Evolutionary conservation across 169 alveolate species (phyloP), one percentile per base, ranked within the genome.

Genomic region (Plasmodium chabaudi): DNA sequence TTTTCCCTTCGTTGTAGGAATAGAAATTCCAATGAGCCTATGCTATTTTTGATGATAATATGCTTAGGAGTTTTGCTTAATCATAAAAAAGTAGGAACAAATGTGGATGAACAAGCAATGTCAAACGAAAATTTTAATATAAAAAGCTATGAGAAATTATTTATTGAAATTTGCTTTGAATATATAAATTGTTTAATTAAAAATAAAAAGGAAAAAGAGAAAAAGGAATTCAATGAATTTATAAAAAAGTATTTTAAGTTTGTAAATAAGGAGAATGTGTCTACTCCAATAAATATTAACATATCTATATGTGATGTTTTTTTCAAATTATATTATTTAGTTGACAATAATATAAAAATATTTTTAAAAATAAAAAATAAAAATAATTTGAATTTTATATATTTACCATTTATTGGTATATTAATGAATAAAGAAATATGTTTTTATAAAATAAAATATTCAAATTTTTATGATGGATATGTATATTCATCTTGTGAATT

Each of bases 361-460:
- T 67, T 67, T 67, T 79, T 79, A 65, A 51, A 67, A 79, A 79
- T 79, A 79, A 79, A 79, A 46, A 68, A 79, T 56, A 70, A 21
- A 39, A 68, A 61, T 27, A 42, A 67, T 12, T 39, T 9, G 10
- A 71, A 79, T 79, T 79, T 79, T 60, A 15, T 47, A 17, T 79
- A 34, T 53, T 55, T 47, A 4, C 89, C 89, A 0, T 67, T 79
- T 47, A 51, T 79, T 23, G 82, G 70, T 0, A 67, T 79, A n/a
- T 51, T 25, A 39, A 79, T 79, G 42, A 55, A 67, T 55, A 57
- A 56, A 42, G 63, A 79, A 5, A n/a, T 67, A 19, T 23, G 15
- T 13, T n/a, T 39, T 23, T 67, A 55, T 46, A 65, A 74, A 42
- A 61, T 74, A 74, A 61, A 9, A 15, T 74, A 44, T 61, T 60